A percentile compares a stretch with the other conserved stretches of the same genome.
Conservation (phyloP, 2,329 filamentous ascomycete genomes). For the Botrytis fabae region DNA sequence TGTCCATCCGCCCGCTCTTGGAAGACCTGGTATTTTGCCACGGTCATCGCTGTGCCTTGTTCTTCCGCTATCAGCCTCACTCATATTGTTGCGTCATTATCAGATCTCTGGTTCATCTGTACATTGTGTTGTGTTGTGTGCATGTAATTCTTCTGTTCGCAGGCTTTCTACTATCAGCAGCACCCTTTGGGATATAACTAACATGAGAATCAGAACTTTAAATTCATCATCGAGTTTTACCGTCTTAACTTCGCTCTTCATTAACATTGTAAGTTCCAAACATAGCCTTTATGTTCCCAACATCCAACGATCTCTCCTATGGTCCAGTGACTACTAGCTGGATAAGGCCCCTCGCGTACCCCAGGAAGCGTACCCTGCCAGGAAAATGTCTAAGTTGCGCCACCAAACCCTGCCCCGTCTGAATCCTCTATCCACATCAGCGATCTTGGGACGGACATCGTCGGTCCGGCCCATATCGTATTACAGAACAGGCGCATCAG, state of each 20-base stretch:
- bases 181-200: neutral
- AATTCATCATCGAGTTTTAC: neutral
- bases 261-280: conserved; percentile 16
- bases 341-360: neutral
- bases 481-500: conserved; percentile 27
- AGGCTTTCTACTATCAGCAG: neutral
- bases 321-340: conserved; percentile 17
- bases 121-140: conserved; percentile 7
- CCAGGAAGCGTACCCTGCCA: conserved; percentile 12
- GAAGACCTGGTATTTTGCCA: conserved; percentile 35
- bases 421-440: conserved; percentile 14
- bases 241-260: neutral
- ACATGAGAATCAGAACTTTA: conserved; percentile 6
- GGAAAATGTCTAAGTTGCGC: conserved; percentile 26
- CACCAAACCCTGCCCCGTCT: conserved; percentile 27
- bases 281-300: neutral
- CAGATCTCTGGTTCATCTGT: conserved; percentile 10
- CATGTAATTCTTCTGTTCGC: conserved; percentile 15
- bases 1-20: conserved; percentile 34
- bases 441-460: conserved; percentile 17
- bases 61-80: conserved; percentile 19
- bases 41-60: conserved; percentile 29
- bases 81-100: conserved; percentile 17
- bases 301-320: neutral
- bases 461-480: conserved; percentile 32